A percentile compares a stretch with the other conserved stretches of the same genome.
Evolutionary conservation across 192 early-diverging fungal genomes (phyloP).

Genomic region (Entomortierella parvispora): DNA sequence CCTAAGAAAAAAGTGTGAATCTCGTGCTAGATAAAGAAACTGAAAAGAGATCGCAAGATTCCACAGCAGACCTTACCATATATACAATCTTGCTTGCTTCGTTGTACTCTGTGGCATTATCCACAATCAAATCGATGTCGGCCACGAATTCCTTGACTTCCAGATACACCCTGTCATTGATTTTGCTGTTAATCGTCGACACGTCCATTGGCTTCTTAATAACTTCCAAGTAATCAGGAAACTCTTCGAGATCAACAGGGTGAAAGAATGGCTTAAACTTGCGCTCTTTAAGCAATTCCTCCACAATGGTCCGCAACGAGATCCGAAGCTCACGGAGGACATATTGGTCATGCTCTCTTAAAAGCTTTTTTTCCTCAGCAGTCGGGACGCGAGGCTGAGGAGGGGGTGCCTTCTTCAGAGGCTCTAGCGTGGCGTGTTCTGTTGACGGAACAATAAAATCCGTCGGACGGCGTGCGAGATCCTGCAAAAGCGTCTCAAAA

Average conservation of each 20-base stretch:
- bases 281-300: conserved; percentile 62
- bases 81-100: conserved; percentile 32
- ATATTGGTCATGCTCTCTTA: conserved; percentile 62
- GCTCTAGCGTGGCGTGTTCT: conserved; percentile 11
- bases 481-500: conserved; percentile 20
- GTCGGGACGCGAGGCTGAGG: conserved; percentile 64
- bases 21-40: background rate
- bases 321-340: conserved; percentile 65
- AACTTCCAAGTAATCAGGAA: conserved; percentile 57
- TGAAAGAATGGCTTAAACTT: conserved; percentile 55
- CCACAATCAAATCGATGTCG: conserved; percentile 40
- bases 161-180: conserved; percentile 46
- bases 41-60: background rate
- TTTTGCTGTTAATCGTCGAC: conserved; percentile 54
- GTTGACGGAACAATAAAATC: conserved; percentile 27
- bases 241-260: conserved; percentile 58
- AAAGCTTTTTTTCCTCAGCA: conserved; percentile 52
- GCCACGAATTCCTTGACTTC: conserved; percentile 46
- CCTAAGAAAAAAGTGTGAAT: conserved; percentile 4
- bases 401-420: conserved; percentile 58
- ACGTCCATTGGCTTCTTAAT: conserved; percentile 65
- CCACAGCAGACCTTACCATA: background rate
- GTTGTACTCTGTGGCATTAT: conserved; percentile 33
- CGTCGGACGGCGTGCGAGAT: conserved; percentile 47
- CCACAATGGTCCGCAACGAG: conserved; percentile 62